Percentiles rank a stretch among this genome's conserved stretches.
Evolutionary conservation across 2,329 filamentous ascomycete genomes (phyloP).

Genomic region (Fusarium pininemorale): DNA sequence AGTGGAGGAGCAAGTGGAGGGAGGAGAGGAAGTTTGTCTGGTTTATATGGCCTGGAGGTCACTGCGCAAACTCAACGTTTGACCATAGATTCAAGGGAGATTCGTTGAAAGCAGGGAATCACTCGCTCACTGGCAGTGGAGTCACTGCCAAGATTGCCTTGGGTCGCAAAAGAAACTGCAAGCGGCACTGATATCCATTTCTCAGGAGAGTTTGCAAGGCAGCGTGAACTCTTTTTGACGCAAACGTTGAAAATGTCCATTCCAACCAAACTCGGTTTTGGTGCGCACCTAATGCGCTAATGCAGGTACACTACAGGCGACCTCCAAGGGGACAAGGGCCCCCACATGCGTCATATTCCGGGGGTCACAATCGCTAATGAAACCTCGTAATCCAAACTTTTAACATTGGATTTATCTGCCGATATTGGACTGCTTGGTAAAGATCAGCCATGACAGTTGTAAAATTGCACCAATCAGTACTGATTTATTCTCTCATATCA

Average conservation of each 20-base stretch:
- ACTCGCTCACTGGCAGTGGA: background rate
- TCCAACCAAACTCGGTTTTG: background rate
- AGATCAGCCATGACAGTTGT: background rate
- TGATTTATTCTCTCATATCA: background rate
- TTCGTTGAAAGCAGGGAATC: background rate
- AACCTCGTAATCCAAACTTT: constrained; percentile 4
- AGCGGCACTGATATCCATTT: background rate
- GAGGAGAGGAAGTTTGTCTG: background rate
- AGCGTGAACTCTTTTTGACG: background rate
- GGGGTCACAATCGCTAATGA: constrained; percentile 25
- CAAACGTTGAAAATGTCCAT: constrained; percentile 2
- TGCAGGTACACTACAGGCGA: constrained; percentile 20
- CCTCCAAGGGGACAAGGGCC: background rate
- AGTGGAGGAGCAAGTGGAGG: background rate
- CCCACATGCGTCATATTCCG: constrained; percentile 24
- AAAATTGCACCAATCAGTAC: background rate
- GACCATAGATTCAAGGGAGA: background rate
- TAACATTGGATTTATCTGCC: constrained; percentile 5
- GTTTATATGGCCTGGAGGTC: constrained; percentile 5
- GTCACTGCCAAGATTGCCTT: constrained; percentile 3
- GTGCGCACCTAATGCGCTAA: constrained; percentile 6
- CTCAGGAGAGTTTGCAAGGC: background rate
- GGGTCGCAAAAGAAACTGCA: background rate
- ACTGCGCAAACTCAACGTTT: background rate
- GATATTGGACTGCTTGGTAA: background rate